Conservation (phyloP, 306 rosid genomes). For the Cicer pinnatifidum region DNA sequence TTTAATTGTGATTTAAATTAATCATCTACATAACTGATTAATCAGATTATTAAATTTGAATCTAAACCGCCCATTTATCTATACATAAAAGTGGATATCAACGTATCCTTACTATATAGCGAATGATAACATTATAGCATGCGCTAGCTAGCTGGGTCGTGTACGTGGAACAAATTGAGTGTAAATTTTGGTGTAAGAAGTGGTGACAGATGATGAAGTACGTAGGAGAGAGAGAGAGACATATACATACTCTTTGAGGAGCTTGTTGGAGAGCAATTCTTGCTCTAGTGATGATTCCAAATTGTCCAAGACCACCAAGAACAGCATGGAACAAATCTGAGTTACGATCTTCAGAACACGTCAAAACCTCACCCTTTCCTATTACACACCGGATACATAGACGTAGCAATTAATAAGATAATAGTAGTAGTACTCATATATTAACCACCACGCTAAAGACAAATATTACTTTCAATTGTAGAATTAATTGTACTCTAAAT, state of each 20-base stretch:
- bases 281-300: constrained; percentile 94
- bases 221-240: neutral
- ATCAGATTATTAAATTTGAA: no score
- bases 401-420: neutral
- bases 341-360: constrained; percentile 79
- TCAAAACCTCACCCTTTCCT: constrained; percentile 90
- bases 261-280: constrained; percentile 88
- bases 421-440: no score
- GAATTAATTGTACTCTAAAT: neutral
- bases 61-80: no score
- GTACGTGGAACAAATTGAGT: neutral
- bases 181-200: neutral
- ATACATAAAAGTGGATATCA: no score
- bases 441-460: constrained; percentile 4
- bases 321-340: constrained; percentile 83
- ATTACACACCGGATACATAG: constrained; percentile 7
- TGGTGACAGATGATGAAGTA: constrained; percentile 1
- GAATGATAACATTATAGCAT: neutral
- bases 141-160: neutral
- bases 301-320: constrained; percentile 98
- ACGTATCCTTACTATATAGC: neutral
- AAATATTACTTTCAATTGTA: neutral
- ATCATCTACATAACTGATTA: no score
- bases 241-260: constrained; percentile 69
- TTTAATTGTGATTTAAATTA: no score